Conservation (phyloP, 306 rosid species). For the Hippophae gyantsensis region DNA sequence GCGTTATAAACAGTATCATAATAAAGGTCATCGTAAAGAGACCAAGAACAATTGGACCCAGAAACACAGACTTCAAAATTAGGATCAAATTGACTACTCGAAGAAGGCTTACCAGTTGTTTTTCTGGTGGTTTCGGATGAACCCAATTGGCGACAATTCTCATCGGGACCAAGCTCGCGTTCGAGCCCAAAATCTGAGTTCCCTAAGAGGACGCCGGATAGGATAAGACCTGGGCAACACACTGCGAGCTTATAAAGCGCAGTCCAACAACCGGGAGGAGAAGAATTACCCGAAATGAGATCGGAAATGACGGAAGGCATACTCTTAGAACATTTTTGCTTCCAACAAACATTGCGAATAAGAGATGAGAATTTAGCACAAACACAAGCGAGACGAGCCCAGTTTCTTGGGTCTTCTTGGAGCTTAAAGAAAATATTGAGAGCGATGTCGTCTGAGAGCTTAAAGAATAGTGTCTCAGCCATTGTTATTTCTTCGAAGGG, state of each 20-base stretch:
- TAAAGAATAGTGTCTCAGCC: conserved; percentile 31
- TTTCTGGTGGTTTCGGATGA: not conserved
- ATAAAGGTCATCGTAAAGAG: conserved; percentile 73
- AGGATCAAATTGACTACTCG: conserved; percentile 2
- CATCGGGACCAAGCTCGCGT: conserved; percentile 57
- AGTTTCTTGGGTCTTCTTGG: conserved; percentile 74
- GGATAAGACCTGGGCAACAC: conserved; percentile 82
- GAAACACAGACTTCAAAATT: conserved; percentile 10
- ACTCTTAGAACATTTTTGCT: conserved; percentile 29
- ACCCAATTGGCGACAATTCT: conserved; percentile 12
- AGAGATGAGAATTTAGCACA: conserved; percentile 55
- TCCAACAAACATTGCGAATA: conserved; percentile 56
- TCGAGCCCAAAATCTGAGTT: conserved; percentile 72
- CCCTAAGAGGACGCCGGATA: conserved; percentile 71
- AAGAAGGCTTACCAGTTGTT: not conserved
- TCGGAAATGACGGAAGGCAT: conserved; percentile 53
- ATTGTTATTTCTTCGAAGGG: not conserved
- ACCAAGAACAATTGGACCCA: conserved; percentile 51
- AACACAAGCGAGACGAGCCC: conserved; percentile 78
- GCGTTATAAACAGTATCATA: conserved; percentile 48
- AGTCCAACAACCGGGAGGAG: conserved; percentile 42
- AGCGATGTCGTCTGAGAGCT: conserved; percentile 56
- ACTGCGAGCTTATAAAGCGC: conserved; percentile 65
- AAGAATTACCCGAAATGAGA: conserved; percentile 25
- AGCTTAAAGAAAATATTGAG: conserved; percentile 56